phyloP scores from a whole-genome alignment of 768 basidiomycete genomes.

The Omphalotus guepiniiformis region DNA sequence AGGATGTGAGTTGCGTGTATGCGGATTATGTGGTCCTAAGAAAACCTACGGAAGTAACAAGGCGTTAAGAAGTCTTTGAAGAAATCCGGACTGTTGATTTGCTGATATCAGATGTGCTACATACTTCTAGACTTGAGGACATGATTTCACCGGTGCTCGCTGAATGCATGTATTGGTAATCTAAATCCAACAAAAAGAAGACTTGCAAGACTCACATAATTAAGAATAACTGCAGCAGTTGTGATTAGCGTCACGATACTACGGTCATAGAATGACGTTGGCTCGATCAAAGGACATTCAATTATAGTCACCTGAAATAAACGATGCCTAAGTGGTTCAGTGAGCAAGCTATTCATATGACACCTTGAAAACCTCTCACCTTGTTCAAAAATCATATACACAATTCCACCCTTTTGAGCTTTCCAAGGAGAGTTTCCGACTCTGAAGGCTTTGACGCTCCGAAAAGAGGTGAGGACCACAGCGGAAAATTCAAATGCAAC shows the following conservation, averaged over 20 bases:
- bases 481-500: slow-evolving; percentile 23
- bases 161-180: slow-evolving; percentile 2
- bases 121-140: background rate
- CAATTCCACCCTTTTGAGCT: slow-evolving; percentile 15
- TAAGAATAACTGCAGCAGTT: slow-evolving; percentile 19
- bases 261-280: background rate
- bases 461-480: slow-evolving; percentile 19
- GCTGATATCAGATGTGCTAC: background rate
- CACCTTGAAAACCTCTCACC: slow-evolving; percentile 10
- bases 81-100: slow-evolving; percentile 20
- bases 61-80: slow-evolving; percentile 24
- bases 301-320: slow-evolving; percentile 22
- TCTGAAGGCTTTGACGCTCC: slow-evolving; percentile 21
- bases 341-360: background rate
- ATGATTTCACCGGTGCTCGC: slow-evolving; percentile 17
- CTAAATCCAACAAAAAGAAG: background rate
- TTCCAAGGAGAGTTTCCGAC: slow-evolving; percentile 13
- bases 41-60: slow-evolving; percentile 21
- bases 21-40: background rate
- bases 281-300: background rate
- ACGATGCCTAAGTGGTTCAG: slow-evolving; percentile 17
- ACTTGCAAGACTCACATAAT: slow-evolving; percentile 19
- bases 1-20: background rate
- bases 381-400: slow-evolving; percentile 24
- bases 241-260: slow-evolving; percentile 23